A percentile compares a stretch with the other conserved stretches of the same genome.
Conservation (phyloP, 2,329 filamentous ascomycete genomes). For the Calonectria naviculata region DNA sequence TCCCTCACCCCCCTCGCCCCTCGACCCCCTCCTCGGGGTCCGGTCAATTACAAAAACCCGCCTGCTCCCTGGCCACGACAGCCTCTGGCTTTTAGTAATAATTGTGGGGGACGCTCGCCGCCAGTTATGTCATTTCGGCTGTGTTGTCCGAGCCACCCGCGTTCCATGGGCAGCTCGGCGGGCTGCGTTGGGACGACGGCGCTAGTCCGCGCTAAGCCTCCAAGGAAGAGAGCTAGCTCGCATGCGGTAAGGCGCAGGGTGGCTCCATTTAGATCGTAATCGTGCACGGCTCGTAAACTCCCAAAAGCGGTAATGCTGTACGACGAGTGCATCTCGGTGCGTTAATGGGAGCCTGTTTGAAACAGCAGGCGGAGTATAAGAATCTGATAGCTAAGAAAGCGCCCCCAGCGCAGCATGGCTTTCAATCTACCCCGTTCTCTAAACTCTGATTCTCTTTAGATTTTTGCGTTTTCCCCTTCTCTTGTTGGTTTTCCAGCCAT, state of each 20-base stretch:
- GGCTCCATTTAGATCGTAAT: neutral
- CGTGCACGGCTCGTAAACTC: constrained; percentile 3
- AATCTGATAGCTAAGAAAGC: neutral
- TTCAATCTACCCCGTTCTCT: neutral
- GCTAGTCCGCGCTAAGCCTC: neutral
- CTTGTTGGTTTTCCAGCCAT: neutral
- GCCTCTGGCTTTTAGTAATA: neutral
- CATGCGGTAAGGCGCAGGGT: neutral
- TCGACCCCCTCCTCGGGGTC: neutral
- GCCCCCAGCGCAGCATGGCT: neutral
- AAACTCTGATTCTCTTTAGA: neutral
- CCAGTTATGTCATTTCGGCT: constrained; percentile 4
- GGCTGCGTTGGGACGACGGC: too few relatives aligned
- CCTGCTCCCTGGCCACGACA: neutral
- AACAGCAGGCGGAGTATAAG: neutral
- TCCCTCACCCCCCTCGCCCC: too few relatives aligned
- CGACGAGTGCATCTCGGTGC: neutral
- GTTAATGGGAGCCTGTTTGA: neutral
- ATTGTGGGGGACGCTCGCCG: neutral
- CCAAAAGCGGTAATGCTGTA: constrained; percentile 2
- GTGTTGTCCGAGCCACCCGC: neutral
- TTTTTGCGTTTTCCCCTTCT: neutral
- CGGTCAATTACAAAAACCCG: neutral
- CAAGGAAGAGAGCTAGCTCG: too few relatives aligned
- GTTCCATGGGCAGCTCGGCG: neutral